Percentiles rank a stretch among this genome's conserved stretches.
phyloP scores from a whole-genome alignment of 2,329 filamentous ascomycete species.

The Calonectria honghensis region DNA sequence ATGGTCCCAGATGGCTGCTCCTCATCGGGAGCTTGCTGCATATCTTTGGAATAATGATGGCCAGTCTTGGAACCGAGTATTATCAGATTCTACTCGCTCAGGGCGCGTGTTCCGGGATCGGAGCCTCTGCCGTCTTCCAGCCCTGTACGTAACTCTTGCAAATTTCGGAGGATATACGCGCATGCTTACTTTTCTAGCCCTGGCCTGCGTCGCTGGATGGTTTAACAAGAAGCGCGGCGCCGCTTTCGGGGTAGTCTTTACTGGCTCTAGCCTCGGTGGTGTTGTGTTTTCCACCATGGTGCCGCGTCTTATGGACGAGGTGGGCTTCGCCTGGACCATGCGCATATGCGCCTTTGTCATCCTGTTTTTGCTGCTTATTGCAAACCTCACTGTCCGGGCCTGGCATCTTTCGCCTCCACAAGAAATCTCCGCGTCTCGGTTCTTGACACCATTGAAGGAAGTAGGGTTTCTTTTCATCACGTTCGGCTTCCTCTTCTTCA shows the following conservation, averaged over 20 bases:
- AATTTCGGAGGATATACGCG: fast-evolving
- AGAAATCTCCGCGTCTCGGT: constrained; percentile 54
- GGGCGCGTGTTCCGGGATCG: constrained; percentile 60
- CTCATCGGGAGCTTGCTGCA: constrained; percentile 73
- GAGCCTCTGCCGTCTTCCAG: constrained; percentile 59
- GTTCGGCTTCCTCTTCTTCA: constrained; percentile 59
- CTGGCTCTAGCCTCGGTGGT: constrained; percentile 62
- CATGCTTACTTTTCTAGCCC: constrained; percentile 39
- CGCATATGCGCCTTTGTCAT: constrained; percentile 63
- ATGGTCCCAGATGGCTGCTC: constrained; percentile 76
- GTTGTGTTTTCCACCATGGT: constrained; percentile 65
- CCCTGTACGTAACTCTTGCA: constrained; percentile 48
- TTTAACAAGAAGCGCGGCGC: constrained; percentile 59
- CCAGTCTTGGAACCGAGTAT: constrained; percentile 66
- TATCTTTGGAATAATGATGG: constrained; percentile 79
- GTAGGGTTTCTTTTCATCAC: constrained; percentile 55
- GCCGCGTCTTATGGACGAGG: constrained; percentile 56
- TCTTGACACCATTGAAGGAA: constrained; percentile 59
- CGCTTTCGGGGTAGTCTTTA: constrained; percentile 61
- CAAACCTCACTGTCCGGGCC: constrained; percentile 57
- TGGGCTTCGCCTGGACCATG: constrained; percentile 65
- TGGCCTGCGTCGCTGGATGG: constrained; percentile 58
- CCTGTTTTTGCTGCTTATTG: constrained; percentile 56
- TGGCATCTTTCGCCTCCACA: constrained; percentile 51
- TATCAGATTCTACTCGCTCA: constrained; percentile 65